Base-by-base conservation (phyloP, 306 rosid species). In the Cucumis hystrix region DNA sequence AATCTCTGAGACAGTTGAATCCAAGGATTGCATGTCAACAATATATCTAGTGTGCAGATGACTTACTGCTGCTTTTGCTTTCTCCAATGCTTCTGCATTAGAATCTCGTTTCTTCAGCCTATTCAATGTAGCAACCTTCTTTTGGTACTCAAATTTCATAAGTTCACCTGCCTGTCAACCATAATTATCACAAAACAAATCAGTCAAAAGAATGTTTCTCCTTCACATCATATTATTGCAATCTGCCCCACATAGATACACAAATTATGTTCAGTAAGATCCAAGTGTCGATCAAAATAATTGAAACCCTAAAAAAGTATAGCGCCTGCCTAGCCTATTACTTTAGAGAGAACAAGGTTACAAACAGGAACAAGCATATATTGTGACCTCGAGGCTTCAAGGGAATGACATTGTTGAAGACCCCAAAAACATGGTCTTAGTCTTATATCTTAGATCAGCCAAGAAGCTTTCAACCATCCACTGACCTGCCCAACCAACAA, bases 21-120 rank as follows among this genome's bases (percentile, higher is more conserved):
- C 99, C 96, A 96, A 77, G 84, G 99, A 88, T 82, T 92, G 99
- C 96, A 96, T 89, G 83, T 96, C 99, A 64, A 96, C 98, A 81
- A 91, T 92, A 82, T 92, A 96, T 88, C 98, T 87, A 25, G 99
- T 96, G 79, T 92, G 99, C 87, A 96, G 91, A 84, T 87, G 98
- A 83, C 98, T 92, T 78, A 91, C 97, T 11, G 87, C 90, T 73
- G 97, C 97, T 84, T 96, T 96, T 76, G 93, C 87, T 86, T 96
- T 96, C 91, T 96, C 97, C 83, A 88, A 56, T 81, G 98, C 89
- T 61, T 92, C 97, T 56, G 93, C 83, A 76, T 89, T 91, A 75
- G 79, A 61, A 57, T 86, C 89, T 72, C 89, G 85, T 78, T 92
- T 92, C 89, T 92, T 91, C 77, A 86, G 86, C 87, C 76, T 96